Conservation (phyloP, 257 asterid genomes). For the Nicotiana benthamiana region DNA sequence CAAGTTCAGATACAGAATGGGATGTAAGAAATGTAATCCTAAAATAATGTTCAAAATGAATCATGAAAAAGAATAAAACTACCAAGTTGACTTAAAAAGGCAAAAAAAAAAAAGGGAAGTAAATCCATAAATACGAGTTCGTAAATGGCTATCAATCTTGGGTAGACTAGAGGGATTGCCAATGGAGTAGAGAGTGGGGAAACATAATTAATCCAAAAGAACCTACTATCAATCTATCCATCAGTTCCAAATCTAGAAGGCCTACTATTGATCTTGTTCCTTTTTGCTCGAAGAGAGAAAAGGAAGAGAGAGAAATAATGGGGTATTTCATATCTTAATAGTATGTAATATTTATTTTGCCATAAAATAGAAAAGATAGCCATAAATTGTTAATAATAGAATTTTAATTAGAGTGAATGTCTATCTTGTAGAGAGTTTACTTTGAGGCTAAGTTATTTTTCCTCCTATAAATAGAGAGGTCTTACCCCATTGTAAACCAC, state of each 20-base stretch:
- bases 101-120: not conserved
- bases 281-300: too few relatives aligned
- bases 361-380: too few relatives aligned
- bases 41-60: not conserved
- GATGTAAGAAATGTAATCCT: constrained; percentile 1
- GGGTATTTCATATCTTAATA: too few relatives aligned
- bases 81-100: not conserved
- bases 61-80: not conserved
- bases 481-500: too few relatives aligned
- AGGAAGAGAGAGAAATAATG: too few relatives aligned
- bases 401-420: too few relatives aligned
- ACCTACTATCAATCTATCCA: constrained; percentile 81
- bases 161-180: constrained; percentile 88
- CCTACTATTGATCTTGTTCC: too few relatives aligned
- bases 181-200: constrained; percentile 72
- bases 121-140: constrained; percentile 30
- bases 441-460: too few relatives aligned
- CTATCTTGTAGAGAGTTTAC: too few relatives aligned
- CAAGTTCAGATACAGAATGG: constrained; percentile 12
- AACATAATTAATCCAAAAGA: constrained; percentile 83
- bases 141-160: constrained; percentile 84
- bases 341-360: too few relatives aligned
- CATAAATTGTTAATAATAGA: too few relatives aligned
- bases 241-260: constrained; percentile 78
- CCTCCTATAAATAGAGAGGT: too few relatives aligned